These are phyloP conservation scores for Hericium rajendrae DNA, from an alignment of 768 basidiomycete species.

Conservation along the genomic window DNA sequence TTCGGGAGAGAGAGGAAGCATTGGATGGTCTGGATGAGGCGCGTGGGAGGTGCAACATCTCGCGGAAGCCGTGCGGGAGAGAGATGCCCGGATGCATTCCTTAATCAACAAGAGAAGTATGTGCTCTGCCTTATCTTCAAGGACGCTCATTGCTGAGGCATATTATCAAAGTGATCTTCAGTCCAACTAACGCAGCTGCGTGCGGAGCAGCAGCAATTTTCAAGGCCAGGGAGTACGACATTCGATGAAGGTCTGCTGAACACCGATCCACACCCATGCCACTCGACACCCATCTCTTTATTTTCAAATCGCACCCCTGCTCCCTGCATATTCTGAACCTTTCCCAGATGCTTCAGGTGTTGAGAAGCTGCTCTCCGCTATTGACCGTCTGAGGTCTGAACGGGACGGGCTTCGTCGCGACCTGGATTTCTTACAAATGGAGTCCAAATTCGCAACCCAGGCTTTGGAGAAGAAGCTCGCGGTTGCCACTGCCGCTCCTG, in stretches of 20 bases:
- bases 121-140: neutral
- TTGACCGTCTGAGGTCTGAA: constrained; percentile 60
- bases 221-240: neutral
- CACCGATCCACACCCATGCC: neutral
- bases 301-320: constrained; percentile 7
- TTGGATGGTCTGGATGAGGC: constrained; percentile 33
- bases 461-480: constrained; percentile 44
- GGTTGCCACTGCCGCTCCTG: constrained; percentile 12
- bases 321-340: constrained; percentile 7
- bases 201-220: neutral
- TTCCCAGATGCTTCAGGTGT: constrained; percentile 19
- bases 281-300: constrained; percentile 1
- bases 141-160: neutral
- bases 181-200: constrained; percentile 1
- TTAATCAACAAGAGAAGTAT: constrained; percentile 20
- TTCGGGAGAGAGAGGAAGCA: constrained; percentile 44
- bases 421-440: constrained; percentile 58
- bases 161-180: constrained; percentile 3
- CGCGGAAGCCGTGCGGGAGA: constrained; percentile 13
- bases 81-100: constrained; percentile 18
- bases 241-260: constrained; percentile 1
- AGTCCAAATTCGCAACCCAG: constrained; percentile 55
- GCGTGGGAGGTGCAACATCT: constrained; percentile 21
- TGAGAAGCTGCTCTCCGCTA: constrained; percentile 47
- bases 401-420: constrained; percentile 53